Evolutionary conservation across 23 red algal species (phyloP), one percentile per base, ranked within the genome.

Genomic region (Gracilaria vermiculophylla): DNA sequence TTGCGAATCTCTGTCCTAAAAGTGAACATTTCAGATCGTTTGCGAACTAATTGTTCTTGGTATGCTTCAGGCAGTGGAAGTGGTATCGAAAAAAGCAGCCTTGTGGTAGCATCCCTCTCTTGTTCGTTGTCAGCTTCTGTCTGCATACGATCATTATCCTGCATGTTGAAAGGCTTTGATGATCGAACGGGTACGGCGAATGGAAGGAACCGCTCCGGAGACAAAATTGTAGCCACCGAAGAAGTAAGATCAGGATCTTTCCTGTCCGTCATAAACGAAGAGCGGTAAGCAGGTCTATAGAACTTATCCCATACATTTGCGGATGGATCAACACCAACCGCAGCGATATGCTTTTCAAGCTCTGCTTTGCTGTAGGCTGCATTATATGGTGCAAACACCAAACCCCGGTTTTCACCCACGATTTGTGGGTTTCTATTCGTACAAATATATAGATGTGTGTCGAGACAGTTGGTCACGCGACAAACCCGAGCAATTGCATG

Each of bases 321-420:
- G 33, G 42, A 27, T 2, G 79, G 72, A 54, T 85, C 69, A 20
- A 95, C 86, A 44, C 86, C 94, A 52, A 82, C 77, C 4, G 60
- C 73, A 13, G 80, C 81, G 40, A 80, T 13, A 53, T 84, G 64
- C 29, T 66, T 62, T 41, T 79, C 80, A 33, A 93, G 44, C 57
- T 85, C 77, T 19, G 42, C 25, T 43, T 52, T 88, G 20, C 71
- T 48, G 54, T 92, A 97, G 17, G 81, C 51, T 12, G 89, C 89
- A 89, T 97, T 97, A 62, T 94, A 97, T 8, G 95, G 95, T 19
- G 83, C 95, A 43, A 97, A 94, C 6, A 78, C 21, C 23, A 97
- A 47, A 17, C 90, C 95, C 1, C 95, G 90, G 54, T 77, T 88
- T 44, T 97, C 95, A 9, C 95, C 95, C 3, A 94, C 84, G 24